Base-by-base conservation (phyloP, 2,329 filamentous ascomycete genomes). In the Lecanoromycetidae sp. region DNA sequence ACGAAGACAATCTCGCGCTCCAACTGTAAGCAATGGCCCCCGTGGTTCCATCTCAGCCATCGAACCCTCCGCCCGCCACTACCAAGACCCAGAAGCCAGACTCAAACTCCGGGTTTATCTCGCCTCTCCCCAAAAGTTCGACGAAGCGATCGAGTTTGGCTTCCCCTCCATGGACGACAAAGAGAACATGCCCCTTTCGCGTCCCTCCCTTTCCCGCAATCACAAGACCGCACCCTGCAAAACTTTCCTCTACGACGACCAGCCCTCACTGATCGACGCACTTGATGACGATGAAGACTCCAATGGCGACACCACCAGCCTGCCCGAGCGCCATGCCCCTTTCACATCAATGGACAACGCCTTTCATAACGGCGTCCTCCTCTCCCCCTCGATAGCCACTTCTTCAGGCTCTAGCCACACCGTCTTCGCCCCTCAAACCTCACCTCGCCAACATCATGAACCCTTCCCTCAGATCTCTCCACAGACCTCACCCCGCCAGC, bases 81-180 rank as follows among this genome's bases (percentile, higher is more conserved):
- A 94, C 59, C 85, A 87, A 61, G 87, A 95, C 57, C 87, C 87
- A 0, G 85, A 94, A 60, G 86, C 88, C 32, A 78, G 90, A 27
- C 72, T 86, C 57, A 94, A 93, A 65, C 70, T 96, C 17, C 80
- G 87, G 10, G 79, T 86, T 5, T 94, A 88, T 58, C 75, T 94
- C 17, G 84, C 85, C 6, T 94, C 87, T 1, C 84, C 88, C 1
- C 85, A 94, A 56, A 94, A 94, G 61, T 96, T 96, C 57, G 90
- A 96, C 60, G 90, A 96, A 64, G 87, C 86, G 1, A 77, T 96
- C 44, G 85, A 94, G 61, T 95, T 93, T 63, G 90, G 90, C 0
- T 96, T 95, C 57, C 87, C 87, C 0, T 61, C 68, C 4, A 50
- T 68, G 49, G 58, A 68, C 48, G 52, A 62, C 44, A 63, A 63